Conservation (phyloP, 2,329 filamentous ascomycete species). For the Stagonosporopsis rhizophila region DNA sequence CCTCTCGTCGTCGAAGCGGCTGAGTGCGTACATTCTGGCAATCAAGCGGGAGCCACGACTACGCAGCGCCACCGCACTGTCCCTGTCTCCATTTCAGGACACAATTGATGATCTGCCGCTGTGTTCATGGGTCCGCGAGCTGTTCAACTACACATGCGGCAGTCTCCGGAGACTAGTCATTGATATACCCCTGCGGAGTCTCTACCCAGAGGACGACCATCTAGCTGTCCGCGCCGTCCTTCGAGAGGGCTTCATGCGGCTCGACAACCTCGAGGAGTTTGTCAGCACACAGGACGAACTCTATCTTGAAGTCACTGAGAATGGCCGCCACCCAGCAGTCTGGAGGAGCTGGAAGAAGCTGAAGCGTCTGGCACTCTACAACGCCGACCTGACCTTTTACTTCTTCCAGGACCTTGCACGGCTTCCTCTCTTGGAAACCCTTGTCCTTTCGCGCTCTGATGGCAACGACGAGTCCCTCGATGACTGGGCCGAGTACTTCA, state of each 20-base stretch:
- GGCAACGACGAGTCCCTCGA: conserved; percentile 28
- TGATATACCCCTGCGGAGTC: conserved; percentile 57
- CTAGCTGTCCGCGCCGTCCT: conserved; percentile 49
- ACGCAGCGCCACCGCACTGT: conserved; percentile 51
- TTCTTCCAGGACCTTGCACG: conserved; percentile 43
- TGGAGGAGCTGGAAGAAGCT: conserved; percentile 57
- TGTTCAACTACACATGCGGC: conserved; percentile 52
- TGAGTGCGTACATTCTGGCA: conserved; percentile 37
- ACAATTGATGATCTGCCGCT: conserved; percentile 55
- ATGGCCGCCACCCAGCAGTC: conserved; percentile 40
- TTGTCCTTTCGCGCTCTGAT: conserved; percentile 54
- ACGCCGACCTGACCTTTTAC: conserved; percentile 47
- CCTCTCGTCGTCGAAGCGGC: conserved; percentile 47
- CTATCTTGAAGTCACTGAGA: conserved; percentile 42
- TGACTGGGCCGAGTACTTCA: conserved; percentile 54
- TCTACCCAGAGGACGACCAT: conserved; percentile 55
- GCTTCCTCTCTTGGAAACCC: conserved; percentile 49
- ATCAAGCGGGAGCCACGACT: conserved; percentile 23
- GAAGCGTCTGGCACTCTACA: conserved; percentile 54
- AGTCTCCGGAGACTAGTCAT: conserved; percentile 57
- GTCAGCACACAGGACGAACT: conserved; percentile 58
- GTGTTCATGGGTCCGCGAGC: conserved; percentile 52
- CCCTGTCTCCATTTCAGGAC: conserved; percentile 33
- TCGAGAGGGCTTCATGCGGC: conserved; percentile 55
- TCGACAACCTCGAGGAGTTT: conserved; percentile 58